Evolutionary conservation across 306 rosid genomes (phyloP).

Genomic region (Fragaria ananassa): DNA sequence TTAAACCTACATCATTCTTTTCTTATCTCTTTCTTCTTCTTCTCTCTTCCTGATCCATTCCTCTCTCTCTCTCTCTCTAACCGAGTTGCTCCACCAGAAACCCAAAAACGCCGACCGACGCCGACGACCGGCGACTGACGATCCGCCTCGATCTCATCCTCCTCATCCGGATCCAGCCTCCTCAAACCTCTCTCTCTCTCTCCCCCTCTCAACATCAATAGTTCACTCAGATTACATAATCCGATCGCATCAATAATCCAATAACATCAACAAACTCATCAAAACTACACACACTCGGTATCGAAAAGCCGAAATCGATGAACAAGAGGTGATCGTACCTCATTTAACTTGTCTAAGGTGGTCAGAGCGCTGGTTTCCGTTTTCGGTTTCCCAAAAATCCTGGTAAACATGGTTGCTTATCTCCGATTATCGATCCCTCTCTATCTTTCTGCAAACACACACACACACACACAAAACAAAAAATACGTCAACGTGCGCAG

Average conservation of each 20-base stretch:
- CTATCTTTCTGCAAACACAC: conserved; percentile 31
- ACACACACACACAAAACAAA: not conserved
- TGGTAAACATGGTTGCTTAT: conserved; percentile 64
- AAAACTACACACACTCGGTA: not conserved
- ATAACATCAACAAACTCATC: not conserved
- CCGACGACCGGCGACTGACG: no score
- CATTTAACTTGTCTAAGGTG: conserved; percentile 83
- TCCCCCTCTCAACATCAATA: not conserved
- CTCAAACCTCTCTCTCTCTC: no score
- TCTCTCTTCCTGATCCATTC: no score
- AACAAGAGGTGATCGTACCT: conserved; percentile 38
- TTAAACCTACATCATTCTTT: no score
- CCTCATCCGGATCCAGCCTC: no score
- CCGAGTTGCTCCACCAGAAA: no score
- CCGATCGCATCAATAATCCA: not conserved
- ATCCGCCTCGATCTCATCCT: no score
- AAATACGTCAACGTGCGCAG: conserved; percentile 8
- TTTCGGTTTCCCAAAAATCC: conserved; percentile 83
- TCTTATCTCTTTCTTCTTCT: no score
- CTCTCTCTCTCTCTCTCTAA: no score
- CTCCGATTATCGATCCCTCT: conserved; percentile 22
- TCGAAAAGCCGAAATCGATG: not conserved
- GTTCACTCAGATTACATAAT: not conserved
- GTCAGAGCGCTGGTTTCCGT: conserved; percentile 68
- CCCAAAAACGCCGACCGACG: no score